Evolutionary conservation across 305 asterid genomes (phyloP).

Genomic region (Fraxinus dipetala): DNA sequence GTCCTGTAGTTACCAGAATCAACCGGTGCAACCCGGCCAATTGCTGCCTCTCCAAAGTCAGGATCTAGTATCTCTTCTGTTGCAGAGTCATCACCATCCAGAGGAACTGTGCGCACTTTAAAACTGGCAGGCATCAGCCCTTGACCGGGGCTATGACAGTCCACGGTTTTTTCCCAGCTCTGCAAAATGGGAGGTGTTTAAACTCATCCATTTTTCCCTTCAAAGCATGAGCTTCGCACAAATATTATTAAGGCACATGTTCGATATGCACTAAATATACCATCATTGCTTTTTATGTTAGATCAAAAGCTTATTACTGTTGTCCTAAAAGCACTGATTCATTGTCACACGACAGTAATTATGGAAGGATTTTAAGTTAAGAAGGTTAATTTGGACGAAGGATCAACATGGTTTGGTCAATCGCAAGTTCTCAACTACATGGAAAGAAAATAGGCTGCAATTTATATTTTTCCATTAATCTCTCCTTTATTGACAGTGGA

Average conservation of each 20-base stretch:
- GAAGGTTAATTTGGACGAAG: neutral
- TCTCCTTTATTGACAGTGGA: neutral
- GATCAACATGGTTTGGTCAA: neutral
- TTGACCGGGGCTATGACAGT: conserved; percentile 80
- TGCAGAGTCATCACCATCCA: conserved; percentile 57
- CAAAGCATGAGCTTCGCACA: neutral
- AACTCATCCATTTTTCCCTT: neutral
- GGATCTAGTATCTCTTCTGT: conserved; percentile 74
- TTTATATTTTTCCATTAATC: neutral
- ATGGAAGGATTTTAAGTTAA: neutral
- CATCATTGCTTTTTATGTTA: neutral
- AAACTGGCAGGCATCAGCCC: conserved; percentile 83
- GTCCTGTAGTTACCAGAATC: conserved; percentile 52
- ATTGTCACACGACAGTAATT: neutral
- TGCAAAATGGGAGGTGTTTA: conserved; percentile 21
- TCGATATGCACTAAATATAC: neutral
- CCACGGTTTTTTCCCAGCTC: conserved; percentile 87
- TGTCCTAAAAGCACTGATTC: neutral
- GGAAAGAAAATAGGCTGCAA: neutral
- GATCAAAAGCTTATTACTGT: neutral
- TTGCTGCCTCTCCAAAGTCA: conserved; percentile 82
- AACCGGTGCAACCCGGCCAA: conserved; percentile 80
- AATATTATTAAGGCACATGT: neutral
- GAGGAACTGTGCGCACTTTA: conserved; percentile 61
- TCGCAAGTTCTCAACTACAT: neutral